A percentile compares a stretch with the other conserved stretches of the same genome.
Evolutionary conservation across 179 eudicot genomes (phyloP).

Genomic region (Monotropa hypopitys): DNA sequence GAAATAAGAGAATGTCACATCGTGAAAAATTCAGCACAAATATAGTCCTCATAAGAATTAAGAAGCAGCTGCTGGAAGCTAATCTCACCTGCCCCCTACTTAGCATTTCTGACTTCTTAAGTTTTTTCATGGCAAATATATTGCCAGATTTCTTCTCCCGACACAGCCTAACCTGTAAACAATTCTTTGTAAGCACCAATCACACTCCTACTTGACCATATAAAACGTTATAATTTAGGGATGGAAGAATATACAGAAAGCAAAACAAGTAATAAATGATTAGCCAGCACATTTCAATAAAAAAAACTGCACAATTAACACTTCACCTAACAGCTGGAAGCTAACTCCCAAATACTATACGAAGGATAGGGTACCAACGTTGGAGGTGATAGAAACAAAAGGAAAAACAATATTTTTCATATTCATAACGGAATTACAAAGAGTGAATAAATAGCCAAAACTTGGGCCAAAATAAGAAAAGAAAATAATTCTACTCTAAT

Average conservation of each 20-base stretch:
- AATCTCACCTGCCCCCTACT: slow-evolving; percentile 59
- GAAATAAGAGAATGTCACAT: not conserved
- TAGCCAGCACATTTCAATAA: not conserved
- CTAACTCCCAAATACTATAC: not conserved
- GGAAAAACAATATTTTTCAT: too few species aligned
- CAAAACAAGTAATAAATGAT: not conserved
- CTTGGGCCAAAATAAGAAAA: too few species aligned
- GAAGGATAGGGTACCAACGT: not conserved
- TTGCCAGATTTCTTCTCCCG: slow-evolving; percentile 60
- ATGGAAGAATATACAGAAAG: not conserved
- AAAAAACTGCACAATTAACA: not conserved
- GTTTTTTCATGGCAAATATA: slow-evolving; percentile 75
- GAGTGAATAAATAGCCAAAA: too few species aligned
- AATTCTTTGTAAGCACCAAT: slow-evolving; percentile 4
- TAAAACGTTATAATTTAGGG: not conserved
- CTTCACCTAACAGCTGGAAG: not conserved
- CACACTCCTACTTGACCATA: not conserved
- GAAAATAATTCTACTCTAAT: too few species aligned
- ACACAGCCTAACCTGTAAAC: slow-evolving; percentile 51
- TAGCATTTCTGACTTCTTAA: slow-evolving; percentile 80
- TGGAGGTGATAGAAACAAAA: too few species aligned
- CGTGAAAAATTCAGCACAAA: not conserved
- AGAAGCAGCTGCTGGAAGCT: not conserved
- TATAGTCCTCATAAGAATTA: not conserved
- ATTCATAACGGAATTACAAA: too few species aligned